Evolutionary conservation across 2,329 filamentous ascomycete species (phyloP).

Genomic region (Cytospora leucostoma): DNA sequence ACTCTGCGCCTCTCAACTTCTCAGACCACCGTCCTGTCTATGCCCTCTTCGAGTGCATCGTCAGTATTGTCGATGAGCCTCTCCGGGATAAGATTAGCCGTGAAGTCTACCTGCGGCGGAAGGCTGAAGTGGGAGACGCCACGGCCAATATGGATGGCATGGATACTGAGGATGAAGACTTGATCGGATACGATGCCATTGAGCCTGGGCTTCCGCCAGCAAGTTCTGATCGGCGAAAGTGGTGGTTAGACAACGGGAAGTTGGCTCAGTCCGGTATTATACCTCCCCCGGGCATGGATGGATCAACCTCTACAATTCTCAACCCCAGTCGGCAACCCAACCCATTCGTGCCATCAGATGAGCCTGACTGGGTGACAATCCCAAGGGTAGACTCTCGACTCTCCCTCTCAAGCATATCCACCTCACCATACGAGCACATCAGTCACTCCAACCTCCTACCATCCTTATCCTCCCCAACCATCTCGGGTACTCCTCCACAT

Average conservation of each 20-base stretch:
- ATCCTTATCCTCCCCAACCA: constrained; percentile 46
- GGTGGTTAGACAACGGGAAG: constrained; percentile 71
- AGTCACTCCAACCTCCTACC: constrained; percentile 50
- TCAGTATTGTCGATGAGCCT: constrained; percentile 77
- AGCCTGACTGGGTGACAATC: constrained; percentile 81
- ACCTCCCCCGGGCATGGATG: constrained; percentile 57
- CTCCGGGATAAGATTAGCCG: constrained; percentile 71
- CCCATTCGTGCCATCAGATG: constrained; percentile 72
- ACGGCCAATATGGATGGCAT: constrained; percentile 57
- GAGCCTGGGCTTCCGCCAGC: constrained; percentile 73
- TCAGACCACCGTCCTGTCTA: constrained; percentile 97
- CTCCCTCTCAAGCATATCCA: constrained; percentile 59
- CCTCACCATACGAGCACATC: constrained; percentile 61
- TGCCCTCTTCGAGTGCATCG: constrained; percentile 80
- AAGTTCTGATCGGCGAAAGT: constrained; percentile 68
- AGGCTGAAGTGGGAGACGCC: constrained; percentile 64
- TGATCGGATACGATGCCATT: constrained; percentile 79
- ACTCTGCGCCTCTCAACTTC: constrained; percentile 78
- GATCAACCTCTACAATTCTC: constrained; percentile 57
- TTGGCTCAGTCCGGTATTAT: constrained; percentile 73
- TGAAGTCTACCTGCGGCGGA: constrained; percentile 72
- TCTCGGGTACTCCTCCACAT: constrained; percentile 45
- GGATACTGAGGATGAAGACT: constrained; percentile 74
- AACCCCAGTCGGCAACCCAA: constrained; percentile 79
- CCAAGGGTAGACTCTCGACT: constrained; percentile 56